Base-by-base conservation (phyloP, 176 grass and related monocot species). In the Hordeum vulgare region DNA sequence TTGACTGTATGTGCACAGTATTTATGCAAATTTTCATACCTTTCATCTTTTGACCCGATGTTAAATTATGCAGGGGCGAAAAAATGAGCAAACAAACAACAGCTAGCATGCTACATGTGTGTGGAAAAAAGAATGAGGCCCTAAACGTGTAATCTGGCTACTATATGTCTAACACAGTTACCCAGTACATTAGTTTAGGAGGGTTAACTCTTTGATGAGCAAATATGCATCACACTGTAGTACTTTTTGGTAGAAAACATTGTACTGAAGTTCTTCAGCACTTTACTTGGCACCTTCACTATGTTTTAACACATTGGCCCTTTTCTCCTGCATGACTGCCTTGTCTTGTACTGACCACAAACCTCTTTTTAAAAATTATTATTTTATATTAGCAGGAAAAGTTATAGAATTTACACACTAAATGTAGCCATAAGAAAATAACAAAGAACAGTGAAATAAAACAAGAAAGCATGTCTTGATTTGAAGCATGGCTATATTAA, bases 1-100 rank as follows among this genome's bases (percentile, higher is more conserved):
- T 61, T 58, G 57, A 80, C 21, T 6, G 24, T 66, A 51, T 12
- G 12, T 61, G 24, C 39, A 37, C 6, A 65, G 20, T 42, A 71
- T 39, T 29, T 67, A 71, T 44, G 66, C 31, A 72, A 34, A 28
- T 21, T 53, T 70, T 26, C 31, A 39, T 45, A 54, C n/a, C n/a
- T 71, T 71, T 36, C 14, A 69, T 56, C 42, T 69, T 68, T 81
- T 58, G 33, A 71, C 25, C 42, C 36, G 64, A 69, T 81, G 64
- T 35, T 81, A 23, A 27, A 56, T 35, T 27, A 69, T 40, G 26
- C 18, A 24, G 14, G 41, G 34, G n/a, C 1, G 18, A 18, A 66
- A 89, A 54, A 66, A 66, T 80, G 64, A 71, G 51, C 35, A 71
- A 56, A 11, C 7, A 75, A 53, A 49, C 37, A 74, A 61, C 37